phyloP scores from a whole-genome alignment of 2,329 filamentous ascomycete genomes.

The Purpureocillium lavendulum region DNA sequence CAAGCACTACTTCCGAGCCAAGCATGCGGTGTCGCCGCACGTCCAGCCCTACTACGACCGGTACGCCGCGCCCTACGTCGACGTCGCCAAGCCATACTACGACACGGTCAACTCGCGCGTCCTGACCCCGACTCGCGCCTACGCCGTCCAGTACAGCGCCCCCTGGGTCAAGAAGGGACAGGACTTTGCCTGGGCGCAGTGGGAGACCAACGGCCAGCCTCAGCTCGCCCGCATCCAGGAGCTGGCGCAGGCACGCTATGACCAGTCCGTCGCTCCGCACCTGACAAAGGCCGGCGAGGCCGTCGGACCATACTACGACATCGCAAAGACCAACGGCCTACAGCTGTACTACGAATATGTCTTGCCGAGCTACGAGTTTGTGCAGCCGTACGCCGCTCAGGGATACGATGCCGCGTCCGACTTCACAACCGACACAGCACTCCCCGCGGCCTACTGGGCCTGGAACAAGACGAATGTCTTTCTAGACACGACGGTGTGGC shows the following conservation, averaged over 20 bases:
- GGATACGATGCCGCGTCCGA: slow-evolving; percentile 59
- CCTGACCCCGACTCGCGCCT: slow-evolving; percentile 58
- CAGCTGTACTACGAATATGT: slow-evolving; percentile 66
- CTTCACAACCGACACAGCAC: slow-evolving; percentile 59
- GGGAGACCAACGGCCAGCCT: slow-evolving; percentile 71
- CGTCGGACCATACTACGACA: slow-evolving; percentile 64
- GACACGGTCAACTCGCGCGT: slow-evolving; percentile 51
- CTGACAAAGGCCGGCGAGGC: slow-evolving; percentile 51
- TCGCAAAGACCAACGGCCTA: slow-evolving; percentile 51
- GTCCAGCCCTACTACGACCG: slow-evolving; percentile 76
- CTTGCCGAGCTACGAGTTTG: slow-evolving; percentile 66
- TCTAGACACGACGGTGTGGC: slow-evolving; percentile 70
- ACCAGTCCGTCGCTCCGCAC: slow-evolving; percentile 63
- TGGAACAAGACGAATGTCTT: slow-evolving; percentile 65
- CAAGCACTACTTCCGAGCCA: slow-evolving; percentile 67
- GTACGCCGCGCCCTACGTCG: slow-evolving; percentile 78
- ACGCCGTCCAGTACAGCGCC: slow-evolving; percentile 66
- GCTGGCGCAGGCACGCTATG: slow-evolving; percentile 57
- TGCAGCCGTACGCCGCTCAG: slow-evolving; percentile 64
- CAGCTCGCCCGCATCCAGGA: slow-evolving; percentile 58
- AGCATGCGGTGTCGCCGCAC: slow-evolving; percentile 60
- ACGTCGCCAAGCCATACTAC: slow-evolving; percentile 70
- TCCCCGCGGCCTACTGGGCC: slow-evolving; percentile 64
- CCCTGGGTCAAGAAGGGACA: slow-evolving; percentile 63
- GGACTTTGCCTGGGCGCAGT: slow-evolving; percentile 60